Evolutionary conservation across 2,329 filamentous ascomycete species (phyloP), one percentile per base, ranked within the genome.

Genomic region (Colletotrichum limetticola): DNA sequence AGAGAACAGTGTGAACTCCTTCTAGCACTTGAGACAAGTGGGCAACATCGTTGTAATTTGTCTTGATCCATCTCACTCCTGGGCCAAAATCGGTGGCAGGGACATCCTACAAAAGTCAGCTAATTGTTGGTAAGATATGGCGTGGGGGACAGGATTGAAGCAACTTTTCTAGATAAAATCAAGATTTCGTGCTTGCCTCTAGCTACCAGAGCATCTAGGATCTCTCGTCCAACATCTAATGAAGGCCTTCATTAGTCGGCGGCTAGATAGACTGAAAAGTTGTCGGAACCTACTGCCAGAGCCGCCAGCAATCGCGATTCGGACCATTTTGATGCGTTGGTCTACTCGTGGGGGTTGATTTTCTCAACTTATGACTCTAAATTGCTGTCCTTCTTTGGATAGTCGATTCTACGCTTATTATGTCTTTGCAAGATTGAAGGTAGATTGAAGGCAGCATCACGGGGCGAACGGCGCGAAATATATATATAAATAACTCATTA

Each of bases 1-100:
- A 89, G 0, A 90, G 79, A 4, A 91, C 80, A 0, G 87, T 89
- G 59, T 91, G 84, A 0, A 85, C 81, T 6, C 87, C 88, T 14
- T 76, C 66, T 1, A 91, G 79, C 0, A 79, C 77, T 5, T 79
- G 59, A 0, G 79, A 77, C 4, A 91, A 79, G 4, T 80, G 65
- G 0, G 71, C 64, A 52, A 79, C 81, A 74, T 87, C 78, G 1
- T 79, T 71, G 76, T 91, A 91, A 74, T 87, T 80, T 12, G 86
- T 82, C 30, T 77, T 78, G 32, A 80, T 77, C 82, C 85, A 87
- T 1, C 76, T 78, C 0, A 87, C 79, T 12, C 79, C 81, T 0
- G 79, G 74, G 0, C 68, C 62, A 11, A 66, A 56, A 7, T 73
- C n/a, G 1, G 32, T 35, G 5, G 66, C 24, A 19, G 78, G 69